phyloP scores from a whole-genome alignment of 305 asterid genomes.

The Fraxinus paxiana region DNA sequence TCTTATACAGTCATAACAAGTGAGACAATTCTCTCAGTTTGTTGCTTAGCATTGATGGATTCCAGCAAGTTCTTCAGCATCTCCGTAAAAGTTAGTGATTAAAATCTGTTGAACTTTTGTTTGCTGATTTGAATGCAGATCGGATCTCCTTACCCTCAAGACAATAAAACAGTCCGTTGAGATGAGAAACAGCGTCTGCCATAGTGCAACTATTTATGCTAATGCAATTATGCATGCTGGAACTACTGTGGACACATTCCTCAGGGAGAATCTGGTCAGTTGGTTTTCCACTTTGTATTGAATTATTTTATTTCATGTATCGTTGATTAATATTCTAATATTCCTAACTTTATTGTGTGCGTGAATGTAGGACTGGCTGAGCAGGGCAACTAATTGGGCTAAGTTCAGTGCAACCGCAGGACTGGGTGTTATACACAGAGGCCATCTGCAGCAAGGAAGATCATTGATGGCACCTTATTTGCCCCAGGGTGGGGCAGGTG shows the following conservation, averaged over 20 bases:
- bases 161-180: slow-evolving; percentile 96
- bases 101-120: slow-evolving; percentile 10
- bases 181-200: slow-evolving; percentile 97
- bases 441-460: slow-evolving; percentile 97
- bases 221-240: slow-evolving; percentile 99
- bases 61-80: neutral
- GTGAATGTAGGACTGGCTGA: slow-evolving; percentile 80
- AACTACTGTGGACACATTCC: slow-evolving; percentile 94
- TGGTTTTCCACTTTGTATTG: neutral
- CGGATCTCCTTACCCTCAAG: slow-evolving; percentile 94
- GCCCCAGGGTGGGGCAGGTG: slow-evolving; percentile 84
- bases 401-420: slow-evolving; percentile 99
- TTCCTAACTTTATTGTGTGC: slow-evolving; percentile 2
- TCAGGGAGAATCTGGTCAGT: slow-evolving; percentile 85
- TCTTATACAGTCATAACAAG: slow-evolving; percentile 92
- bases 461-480: slow-evolving; percentile 97
- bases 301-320: neutral
- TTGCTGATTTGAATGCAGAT: slow-evolving; percentile 50
- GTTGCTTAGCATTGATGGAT: slow-evolving; percentile 4
- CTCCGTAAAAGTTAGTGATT: neutral
- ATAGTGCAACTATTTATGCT: slow-evolving; percentile 93
- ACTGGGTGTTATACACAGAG: slow-evolving; percentile 92
- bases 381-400: slow-evolving; percentile 99
- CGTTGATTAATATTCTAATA: neutral
- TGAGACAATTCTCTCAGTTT: slow-evolving; percentile 31